A percentile compares a stretch with the other conserved stretches of the same genome.
These are phyloP conservation scores for Lipomyces starkeyi DNA, from an alignment of 805 yeast species.

Conservation along the genomic window DNA sequence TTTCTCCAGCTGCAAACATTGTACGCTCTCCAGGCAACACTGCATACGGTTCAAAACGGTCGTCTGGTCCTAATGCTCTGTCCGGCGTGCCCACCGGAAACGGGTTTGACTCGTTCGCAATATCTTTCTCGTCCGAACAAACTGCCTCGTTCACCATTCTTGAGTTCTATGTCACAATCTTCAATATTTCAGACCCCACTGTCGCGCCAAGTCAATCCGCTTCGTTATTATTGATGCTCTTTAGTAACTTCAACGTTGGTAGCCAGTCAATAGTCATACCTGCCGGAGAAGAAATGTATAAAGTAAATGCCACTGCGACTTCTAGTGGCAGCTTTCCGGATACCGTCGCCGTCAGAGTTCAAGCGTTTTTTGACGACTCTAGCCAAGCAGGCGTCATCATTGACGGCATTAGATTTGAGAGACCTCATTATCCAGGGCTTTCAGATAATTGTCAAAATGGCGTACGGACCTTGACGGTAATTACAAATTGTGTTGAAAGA, in stretches of 20 bases:
- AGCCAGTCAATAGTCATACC: not conserved
- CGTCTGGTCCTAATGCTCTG: slow-evolving; percentile 6
- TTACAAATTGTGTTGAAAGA: not conserved
- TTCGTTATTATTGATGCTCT: not conserved
- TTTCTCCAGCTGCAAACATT: slow-evolving; percentile 3
- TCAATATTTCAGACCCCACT: slow-evolving; percentile 4
- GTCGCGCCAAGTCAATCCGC: slow-evolving; percentile 1
- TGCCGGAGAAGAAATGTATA: not conserved
- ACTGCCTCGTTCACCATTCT: not conserved
- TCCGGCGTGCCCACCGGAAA: slow-evolving; percentile 8
- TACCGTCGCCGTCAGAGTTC: not conserved
- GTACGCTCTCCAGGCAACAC: not conserved
- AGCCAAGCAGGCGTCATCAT: not conserved
- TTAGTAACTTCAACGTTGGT: not conserved
- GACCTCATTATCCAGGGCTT: not conserved
- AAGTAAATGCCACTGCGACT: not conserved
- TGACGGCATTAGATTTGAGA: not conserved
- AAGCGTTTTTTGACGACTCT: not conserved
- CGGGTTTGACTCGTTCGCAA: not conserved
- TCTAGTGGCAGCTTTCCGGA: not conserved
- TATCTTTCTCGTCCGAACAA: slow-evolving; percentile 7
- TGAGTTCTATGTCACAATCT: not conserved
- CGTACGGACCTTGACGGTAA: not conserved
- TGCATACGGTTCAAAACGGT: slow-evolving; percentile 3
- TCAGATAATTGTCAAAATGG: not conserved